Evolutionary conservation across 129 eudicot genomes (phyloP).

Genomic region (Artemisia annua): DNA sequence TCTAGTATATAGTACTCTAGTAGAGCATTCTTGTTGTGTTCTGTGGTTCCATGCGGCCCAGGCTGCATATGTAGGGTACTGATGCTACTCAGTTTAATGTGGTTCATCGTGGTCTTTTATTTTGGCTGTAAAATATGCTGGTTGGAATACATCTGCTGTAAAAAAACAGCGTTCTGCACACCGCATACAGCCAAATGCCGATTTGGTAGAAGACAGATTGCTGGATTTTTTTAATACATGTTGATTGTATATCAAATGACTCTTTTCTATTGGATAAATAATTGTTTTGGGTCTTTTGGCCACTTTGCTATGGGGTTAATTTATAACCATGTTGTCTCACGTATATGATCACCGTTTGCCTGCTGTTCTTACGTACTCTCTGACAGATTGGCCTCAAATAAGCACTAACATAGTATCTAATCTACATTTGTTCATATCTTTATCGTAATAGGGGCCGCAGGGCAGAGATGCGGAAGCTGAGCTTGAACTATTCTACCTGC

Average conservation of each 20-base stretch:
- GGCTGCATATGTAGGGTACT: too few relatives aligned
- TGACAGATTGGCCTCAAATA: not conserved
- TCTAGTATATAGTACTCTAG: too few relatives aligned
- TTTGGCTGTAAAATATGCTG: too few relatives aligned
- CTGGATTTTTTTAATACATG: too few relatives aligned
- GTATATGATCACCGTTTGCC: not conserved
- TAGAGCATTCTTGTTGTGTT: too few relatives aligned
- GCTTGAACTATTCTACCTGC: conserved; percentile 47
- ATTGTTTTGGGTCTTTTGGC: not conserved
- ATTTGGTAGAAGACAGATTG: too few relatives aligned
- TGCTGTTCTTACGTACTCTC: not conserved
- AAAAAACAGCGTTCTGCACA: too few relatives aligned
- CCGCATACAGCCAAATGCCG: too few relatives aligned
- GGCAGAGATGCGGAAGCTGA: conserved; percentile 47
- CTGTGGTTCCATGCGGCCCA: too few relatives aligned
- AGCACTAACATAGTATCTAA: not conserved
- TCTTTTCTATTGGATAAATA: not conserved
- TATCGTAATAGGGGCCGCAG: conserved; percentile 30
- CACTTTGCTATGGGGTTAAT: not conserved
- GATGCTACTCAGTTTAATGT: too few relatives aligned
- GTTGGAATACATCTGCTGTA: too few relatives aligned
- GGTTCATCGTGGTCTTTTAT: too few relatives aligned
- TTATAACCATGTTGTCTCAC: not conserved
- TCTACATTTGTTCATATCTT: not conserved
- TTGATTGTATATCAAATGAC: not conserved